phyloP scores from a whole-genome alignment of 371 early-diverging fungal species.

The Ordospora pajunii region DNA sequence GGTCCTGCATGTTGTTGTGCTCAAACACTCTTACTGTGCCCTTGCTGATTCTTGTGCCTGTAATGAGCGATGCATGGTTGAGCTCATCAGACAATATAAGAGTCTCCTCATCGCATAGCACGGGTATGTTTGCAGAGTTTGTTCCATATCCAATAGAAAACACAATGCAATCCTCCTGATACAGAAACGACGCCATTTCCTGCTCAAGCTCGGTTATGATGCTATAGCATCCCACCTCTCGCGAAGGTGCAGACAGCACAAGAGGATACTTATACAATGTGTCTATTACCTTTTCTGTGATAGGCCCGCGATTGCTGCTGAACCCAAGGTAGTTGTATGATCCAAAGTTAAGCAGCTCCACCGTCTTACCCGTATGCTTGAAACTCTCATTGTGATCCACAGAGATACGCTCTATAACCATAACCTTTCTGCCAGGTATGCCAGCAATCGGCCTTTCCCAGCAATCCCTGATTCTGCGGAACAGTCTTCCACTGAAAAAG shows the following conservation, averaged over 20 bases:
- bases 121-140: constrained; percentile 88
- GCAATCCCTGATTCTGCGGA: constrained; percentile 83
- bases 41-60: constrained; percentile 84
- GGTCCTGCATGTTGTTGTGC: constrained; percentile 74
- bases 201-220: constrained; percentile 73
- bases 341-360: constrained; percentile 79
- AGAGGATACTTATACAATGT: constrained; percentile 61
- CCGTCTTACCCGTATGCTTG: constrained; percentile 70
- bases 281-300: constrained; percentile 77
- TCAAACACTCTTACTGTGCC: constrained; percentile 85
- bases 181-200: constrained; percentile 83
- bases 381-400: constrained; percentile 75
- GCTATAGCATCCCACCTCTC: constrained; percentile 63
- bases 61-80: constrained; percentile 88
- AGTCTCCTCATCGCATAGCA: constrained; percentile 74
- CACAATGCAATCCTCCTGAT: constrained; percentile 80
- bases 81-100: constrained; percentile 89
- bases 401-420: constrained; percentile 71
- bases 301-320: constrained; percentile 75
- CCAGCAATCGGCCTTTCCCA: constrained; percentile 89
- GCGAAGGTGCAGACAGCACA: constrained; percentile 63
- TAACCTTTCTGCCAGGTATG: constrained; percentile 80
- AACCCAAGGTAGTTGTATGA: constrained; percentile 99
- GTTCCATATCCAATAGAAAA: constrained; percentile 97
- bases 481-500: constrained; percentile 85